phyloP scores from a whole-genome alignment of 352 stramenopile species.

The Pythium dissimile region DNA sequence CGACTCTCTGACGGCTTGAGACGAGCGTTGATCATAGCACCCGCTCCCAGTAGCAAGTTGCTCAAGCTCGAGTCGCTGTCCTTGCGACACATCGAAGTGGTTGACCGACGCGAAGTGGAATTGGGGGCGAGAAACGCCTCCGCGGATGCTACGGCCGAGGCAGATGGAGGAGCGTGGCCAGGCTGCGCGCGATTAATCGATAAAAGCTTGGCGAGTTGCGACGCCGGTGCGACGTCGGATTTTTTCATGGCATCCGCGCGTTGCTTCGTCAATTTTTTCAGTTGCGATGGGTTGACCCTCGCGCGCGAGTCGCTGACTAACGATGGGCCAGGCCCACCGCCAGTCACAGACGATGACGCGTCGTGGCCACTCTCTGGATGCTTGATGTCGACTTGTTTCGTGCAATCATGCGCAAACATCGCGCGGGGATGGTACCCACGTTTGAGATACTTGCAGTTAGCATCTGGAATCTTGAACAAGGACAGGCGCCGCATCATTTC shows the following conservation, averaged over 20 bases:
- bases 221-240: neutral
- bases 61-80: neutral
- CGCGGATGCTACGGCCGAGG: slow-evolving; percentile 35
- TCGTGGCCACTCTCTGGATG: neutral
- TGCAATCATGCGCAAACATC: slow-evolving; percentile 55
- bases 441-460: slow-evolving; percentile 54
- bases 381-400: slow-evolving; percentile 33
- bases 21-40: slow-evolving; percentile 9
- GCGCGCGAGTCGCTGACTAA: neutral
- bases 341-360: too few species aligned
- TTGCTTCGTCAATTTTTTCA: slow-evolving; percentile 35
- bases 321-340: too few species aligned
- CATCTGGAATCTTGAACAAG: slow-evolving; percentile 55
- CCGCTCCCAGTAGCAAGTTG: neutral
- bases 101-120: neutral
- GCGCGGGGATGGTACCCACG: slow-evolving; percentile 60
- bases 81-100: neutral
- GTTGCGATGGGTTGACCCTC: slow-evolving; percentile 29
- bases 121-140: slow-evolving; percentile 34
- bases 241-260: slow-evolving; percentile 24
- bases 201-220: slow-evolving; percentile 17
- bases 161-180: slow-evolving; percentile 23
- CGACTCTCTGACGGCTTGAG: neutral
- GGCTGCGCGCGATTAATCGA: slow-evolving; percentile 11
- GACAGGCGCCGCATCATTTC: slow-evolving; percentile 45